Evolutionary conservation across 2,329 filamentous ascomycete genomes (phyloP).

Genomic region (Sporothrix brasiliensis): DNA sequence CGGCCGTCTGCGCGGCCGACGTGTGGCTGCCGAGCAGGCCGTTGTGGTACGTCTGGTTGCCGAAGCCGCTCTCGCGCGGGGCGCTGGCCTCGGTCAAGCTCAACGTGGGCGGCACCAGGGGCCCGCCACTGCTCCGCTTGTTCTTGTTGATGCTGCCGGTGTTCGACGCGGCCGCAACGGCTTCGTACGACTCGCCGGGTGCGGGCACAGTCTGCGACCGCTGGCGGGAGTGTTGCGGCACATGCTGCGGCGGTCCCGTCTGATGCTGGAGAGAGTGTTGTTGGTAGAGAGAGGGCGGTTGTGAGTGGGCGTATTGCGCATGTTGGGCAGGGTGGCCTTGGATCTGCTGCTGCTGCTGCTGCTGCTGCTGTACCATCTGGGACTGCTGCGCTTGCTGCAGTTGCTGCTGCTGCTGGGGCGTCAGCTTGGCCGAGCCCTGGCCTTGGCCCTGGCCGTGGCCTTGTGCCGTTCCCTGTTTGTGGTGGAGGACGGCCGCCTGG

Average conservation of each 20-base stretch:
- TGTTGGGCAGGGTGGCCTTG: slow-evolving; percentile 46
- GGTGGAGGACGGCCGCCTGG: slow-evolving; percentile 73
- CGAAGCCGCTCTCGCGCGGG: slow-evolving; percentile 60
- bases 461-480: slow-evolving; percentile 47
- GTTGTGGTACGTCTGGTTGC: slow-evolving; percentile 59
- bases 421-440: slow-evolving; percentile 29
- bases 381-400: slow-evolving; percentile 57
- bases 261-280: slow-evolving; percentile 53
- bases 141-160: slow-evolving; percentile 39
- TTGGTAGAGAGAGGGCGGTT: slow-evolving; percentile 40
- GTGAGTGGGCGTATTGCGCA: slow-evolving; percentile 33
- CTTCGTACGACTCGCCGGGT: slow-evolving; percentile 51
- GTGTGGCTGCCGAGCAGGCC: slow-evolving; percentile 63
- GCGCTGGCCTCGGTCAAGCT: slow-evolving; percentile 67
- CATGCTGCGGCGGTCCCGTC: slow-evolving; percentile 48
- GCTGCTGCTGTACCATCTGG: slow-evolving; percentile 47
- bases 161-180: slow-evolving; percentile 34
- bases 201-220: slow-evolving; percentile 74
- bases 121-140: slow-evolving; percentile 52
- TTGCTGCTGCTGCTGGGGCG: slow-evolving; percentile 44
- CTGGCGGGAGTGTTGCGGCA: slow-evolving; percentile 58
- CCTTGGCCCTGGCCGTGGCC: not conserved
- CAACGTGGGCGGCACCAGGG: slow-evolving; percentile 63
- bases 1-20: slow-evolving; percentile 69
- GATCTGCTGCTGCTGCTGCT: slow-evolving; percentile 49